phyloP scores from a whole-genome alignment of 2,329 filamentous ascomycete genomes.

The Paraconiothyrium sp. region DNA sequence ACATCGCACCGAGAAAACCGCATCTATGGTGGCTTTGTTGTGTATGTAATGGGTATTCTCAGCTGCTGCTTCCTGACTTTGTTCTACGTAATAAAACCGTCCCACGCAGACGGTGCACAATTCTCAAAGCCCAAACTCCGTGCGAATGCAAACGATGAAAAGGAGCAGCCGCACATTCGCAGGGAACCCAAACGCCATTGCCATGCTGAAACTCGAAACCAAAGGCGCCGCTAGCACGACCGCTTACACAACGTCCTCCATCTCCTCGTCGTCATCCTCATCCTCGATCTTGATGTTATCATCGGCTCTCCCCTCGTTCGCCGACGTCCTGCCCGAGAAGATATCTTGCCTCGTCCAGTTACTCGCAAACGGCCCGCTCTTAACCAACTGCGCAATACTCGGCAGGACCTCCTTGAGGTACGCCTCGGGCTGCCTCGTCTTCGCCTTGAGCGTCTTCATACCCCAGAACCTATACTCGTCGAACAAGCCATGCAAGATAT shows the following conservation, averaged over 20 bases:
- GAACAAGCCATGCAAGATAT: constrained; percentile 86
- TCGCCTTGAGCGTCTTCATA: constrained; percentile 83
- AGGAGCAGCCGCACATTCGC: neutral
- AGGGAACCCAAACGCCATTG: neutral
- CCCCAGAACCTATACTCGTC: constrained; percentile 89
- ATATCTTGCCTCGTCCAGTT: constrained; percentile 72
- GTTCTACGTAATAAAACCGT: neutral
- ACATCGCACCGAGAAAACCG: too few relatives aligned
- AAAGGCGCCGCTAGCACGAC: neutral
- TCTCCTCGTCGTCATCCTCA: constrained; percentile 73
- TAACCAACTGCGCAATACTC: constrained; percentile 82
- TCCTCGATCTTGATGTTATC: constrained; percentile 71
- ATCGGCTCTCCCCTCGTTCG: constrained; percentile 2
- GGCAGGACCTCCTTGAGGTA: constrained; percentile 88
- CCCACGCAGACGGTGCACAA: neutral
- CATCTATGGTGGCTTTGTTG: too few relatives aligned
- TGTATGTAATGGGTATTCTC: constrained; percentile 4
- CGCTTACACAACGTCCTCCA: constrained; percentile 74
- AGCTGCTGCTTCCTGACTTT: neutral
- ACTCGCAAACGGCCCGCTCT: constrained; percentile 84
- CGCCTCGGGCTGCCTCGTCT: constrained; percentile 87
- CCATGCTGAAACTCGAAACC: neutral
- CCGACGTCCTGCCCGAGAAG: neutral
- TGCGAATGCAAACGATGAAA: neutral
- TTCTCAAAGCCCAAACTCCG: constrained; percentile 2